Evolutionary conservation across 1,284 basidiomycete species (phyloP).

Genomic region (Ceratobasidium theobromae): DNA sequence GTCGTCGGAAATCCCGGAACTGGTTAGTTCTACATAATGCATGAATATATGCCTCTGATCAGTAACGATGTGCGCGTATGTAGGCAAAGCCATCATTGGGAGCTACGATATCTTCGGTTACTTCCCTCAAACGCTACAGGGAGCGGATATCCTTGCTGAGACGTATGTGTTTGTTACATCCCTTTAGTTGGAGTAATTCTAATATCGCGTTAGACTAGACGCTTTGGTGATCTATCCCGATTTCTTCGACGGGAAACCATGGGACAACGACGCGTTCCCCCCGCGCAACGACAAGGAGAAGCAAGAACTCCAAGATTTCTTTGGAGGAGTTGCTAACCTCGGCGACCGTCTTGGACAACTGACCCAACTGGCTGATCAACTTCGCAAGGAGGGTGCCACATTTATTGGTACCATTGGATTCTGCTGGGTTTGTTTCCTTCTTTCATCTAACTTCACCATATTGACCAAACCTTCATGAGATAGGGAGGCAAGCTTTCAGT

Average conservation of each 20-base stretch:
- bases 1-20: conserved; percentile 53
- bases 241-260: conserved; percentile 27
- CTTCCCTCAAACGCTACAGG: conserved; percentile 56
- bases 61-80: neutral
- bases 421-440: conserved; percentile 63
- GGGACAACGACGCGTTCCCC: conserved; percentile 49
- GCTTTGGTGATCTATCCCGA: conserved; percentile 27
- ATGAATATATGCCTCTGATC: neutral
- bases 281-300: conserved; percentile 46
- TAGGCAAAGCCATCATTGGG: conserved; percentile 53
- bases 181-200: conserved; percentile 45
- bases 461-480: neutral
- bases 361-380: conserved; percentile 48
- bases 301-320: conserved; percentile 55
- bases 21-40: conserved; percentile 38
- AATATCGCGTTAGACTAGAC: conserved; percentile 1
- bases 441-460: neutral
- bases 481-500: conserved; percentile 58
- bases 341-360: conserved; percentile 51
- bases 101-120: conserved; percentile 69
- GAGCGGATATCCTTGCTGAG: conserved; percentile 61
- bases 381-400: conserved; percentile 52
- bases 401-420: conserved; percentile 47
- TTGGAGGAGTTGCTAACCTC: conserved; percentile 54
- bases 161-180: conserved; percentile 35